A percentile compares a stretch with the other conserved stretches of the same genome.
These are phyloP conservation scores for Prunus dulcis DNA, from an alignment of 306 rosid genomes.

Conservation along the genomic window DNA sequence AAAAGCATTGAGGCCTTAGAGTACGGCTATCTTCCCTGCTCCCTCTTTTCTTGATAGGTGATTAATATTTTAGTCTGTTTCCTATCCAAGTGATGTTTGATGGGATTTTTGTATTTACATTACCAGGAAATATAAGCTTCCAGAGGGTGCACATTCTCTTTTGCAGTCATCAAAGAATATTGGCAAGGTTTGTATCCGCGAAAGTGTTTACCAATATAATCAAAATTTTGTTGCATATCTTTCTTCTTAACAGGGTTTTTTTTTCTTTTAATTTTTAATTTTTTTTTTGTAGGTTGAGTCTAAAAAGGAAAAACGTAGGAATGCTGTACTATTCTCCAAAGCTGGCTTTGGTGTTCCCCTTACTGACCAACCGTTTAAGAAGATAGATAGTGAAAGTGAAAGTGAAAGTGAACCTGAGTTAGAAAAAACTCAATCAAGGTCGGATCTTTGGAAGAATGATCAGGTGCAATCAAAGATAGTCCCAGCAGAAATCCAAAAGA, in stretches of 20 bases:
- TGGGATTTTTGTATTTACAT: conserved; percentile 3
- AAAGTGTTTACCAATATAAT: background rate
- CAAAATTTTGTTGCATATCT: conserved; percentile 8
- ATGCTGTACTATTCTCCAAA: conserved; percentile 48
- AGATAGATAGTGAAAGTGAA: conserved; percentile 13
- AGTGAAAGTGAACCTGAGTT: conserved; percentile 35
- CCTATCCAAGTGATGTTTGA: conserved; percentile 1
- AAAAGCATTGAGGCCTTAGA: conserved; percentile 62
- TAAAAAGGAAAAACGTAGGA: conserved; percentile 54
- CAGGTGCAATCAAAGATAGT: conserved; percentile 20
- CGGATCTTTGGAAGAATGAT: conserved; percentile 29
- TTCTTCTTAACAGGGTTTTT: background rate
- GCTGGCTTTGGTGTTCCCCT: conserved; percentile 50
- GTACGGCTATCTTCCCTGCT: conserved; percentile 34
- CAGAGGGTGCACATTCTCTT: conserved; percentile 69
- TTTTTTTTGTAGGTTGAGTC: conserved; percentile 59
- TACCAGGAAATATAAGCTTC: conserved; percentile 65
- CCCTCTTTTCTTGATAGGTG: background rate
- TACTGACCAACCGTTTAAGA: conserved; percentile 27
- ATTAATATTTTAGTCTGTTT: background rate
- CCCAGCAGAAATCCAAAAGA: conserved; percentile 23
- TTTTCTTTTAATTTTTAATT: background rate
- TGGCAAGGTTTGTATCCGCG: conserved; percentile 59
- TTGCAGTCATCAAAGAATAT: conserved; percentile 58
- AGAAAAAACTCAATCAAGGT: conserved; percentile 25